These are phyloP conservation scores for Thraustotheca clavata DNA, from an alignment of 352 stramenopile species.

Conservation along the genomic window DNA sequence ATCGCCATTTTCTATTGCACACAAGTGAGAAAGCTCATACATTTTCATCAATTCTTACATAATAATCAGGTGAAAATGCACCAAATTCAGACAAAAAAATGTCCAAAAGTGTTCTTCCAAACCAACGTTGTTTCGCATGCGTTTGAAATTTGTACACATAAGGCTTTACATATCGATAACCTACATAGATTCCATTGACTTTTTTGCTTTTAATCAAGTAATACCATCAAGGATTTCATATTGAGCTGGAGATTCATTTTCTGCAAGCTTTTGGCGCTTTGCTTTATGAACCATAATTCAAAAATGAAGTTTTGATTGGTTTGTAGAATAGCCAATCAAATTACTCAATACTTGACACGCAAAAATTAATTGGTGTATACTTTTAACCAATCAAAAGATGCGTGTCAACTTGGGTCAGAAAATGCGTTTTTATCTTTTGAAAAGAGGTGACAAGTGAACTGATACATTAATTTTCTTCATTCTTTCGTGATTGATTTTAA, in stretches of 20 bases:
- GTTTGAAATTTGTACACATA: slow-evolving; percentile 96
- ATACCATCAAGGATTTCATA: slow-evolving; percentile 18
- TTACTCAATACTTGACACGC: no score
- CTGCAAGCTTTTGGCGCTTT: slow-evolving; percentile 12
- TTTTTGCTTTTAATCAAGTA: neutral
- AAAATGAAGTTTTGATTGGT: no score
- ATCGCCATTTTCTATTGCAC: slow-evolving; percentile 85
- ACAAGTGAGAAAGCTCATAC: neutral
- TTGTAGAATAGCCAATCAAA: no score
- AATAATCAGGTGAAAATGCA: slow-evolving; percentile 79
- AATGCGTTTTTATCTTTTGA: no score
- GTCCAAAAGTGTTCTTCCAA: slow-evolving; percentile 83
- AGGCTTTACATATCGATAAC: slow-evolving; percentile 80
- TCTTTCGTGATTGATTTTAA: no score
- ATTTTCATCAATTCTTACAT: slow-evolving; percentile 32
- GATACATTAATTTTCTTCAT: no score
- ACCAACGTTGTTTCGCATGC: slow-evolving; percentile 93
- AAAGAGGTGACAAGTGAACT: no score
- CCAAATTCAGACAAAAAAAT: slow-evolving; percentile 87
- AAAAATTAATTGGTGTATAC: slow-evolving; percentile 5
- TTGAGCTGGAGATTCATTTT: neutral
- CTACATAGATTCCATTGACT: slow-evolving; percentile 24
- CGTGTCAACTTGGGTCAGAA: no score
- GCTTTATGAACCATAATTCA: no score
- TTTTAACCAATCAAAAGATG: no score